A percentile compares a stretch with the other conserved stretches of the same genome.
phyloP scores from a whole-genome alignment of 352 stramenopile genomes.

The Globisporangium emineosum region DNA sequence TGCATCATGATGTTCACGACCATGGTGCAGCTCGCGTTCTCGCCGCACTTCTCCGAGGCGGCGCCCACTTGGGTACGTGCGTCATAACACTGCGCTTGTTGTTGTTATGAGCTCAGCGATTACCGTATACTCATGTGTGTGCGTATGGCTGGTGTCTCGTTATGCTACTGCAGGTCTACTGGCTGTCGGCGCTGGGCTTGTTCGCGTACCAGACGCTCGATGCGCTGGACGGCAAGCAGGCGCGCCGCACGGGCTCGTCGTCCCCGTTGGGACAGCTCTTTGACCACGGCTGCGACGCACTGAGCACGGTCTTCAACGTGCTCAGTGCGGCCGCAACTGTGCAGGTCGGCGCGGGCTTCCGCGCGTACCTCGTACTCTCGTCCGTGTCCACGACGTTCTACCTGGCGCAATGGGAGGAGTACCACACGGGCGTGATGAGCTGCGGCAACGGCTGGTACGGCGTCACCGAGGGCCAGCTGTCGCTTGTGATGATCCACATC shows the following conservation, averaged over 20 bases:
- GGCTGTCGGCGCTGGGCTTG: constrained; percentile 66
- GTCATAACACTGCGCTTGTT: not conserved
- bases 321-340: constrained; percentile 68
- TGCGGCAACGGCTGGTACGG: constrained; percentile 83
- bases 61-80: constrained; percentile 50
- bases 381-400: constrained; percentile 83
- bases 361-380: constrained; percentile 56
- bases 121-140: not conserved
- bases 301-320: constrained; percentile 82
- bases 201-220: constrained; percentile 98
- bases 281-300: constrained; percentile 94
- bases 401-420: constrained; percentile 87
- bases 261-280: constrained; percentile 98
- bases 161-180: constrained; percentile 38
- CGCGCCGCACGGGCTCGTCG: constrained; percentile 90
- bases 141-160: not conserved
- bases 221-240: constrained; percentile 99
- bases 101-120: not conserved
- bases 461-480: constrained; percentile 83
- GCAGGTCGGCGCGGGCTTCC: constrained; percentile 43
- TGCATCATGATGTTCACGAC: constrained; percentile 75
- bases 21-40: constrained; percentile 70
- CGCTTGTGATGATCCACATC: constrained; percentile 67
- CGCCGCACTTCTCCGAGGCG: constrained; percentile 62
- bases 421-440: constrained; percentile 88